A percentile compares a stretch with the other conserved stretches of the same genome.
These are phyloP conservation scores for Rosa hybrid DNA, from an alignment of 331 rosid species.

Conservation along the genomic window DNA sequence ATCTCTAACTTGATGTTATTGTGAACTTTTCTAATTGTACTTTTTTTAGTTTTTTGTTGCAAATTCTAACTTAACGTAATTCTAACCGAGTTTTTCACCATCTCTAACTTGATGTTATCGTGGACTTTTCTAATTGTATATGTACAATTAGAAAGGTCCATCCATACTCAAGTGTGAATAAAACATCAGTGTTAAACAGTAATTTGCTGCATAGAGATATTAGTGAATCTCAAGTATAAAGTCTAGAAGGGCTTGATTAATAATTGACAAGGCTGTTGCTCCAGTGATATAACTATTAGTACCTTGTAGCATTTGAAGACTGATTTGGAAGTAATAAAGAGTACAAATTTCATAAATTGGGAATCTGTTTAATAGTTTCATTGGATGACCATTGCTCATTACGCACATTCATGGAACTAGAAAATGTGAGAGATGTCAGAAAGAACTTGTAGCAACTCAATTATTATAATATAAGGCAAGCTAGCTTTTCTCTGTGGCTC, in stretches of 20 bases:
- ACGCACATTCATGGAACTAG: constrained; percentile 11
- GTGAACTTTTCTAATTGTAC: no score
- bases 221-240: background rate
- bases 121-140: no score
- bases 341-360: background rate
- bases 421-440: background rate
- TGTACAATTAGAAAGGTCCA: background rate
- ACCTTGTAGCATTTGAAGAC: background rate
- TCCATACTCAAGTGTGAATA: background rate
- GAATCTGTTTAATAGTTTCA: background rate
- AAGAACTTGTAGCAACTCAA: background rate
- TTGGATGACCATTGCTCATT: background rate
- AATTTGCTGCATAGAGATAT: background rate
- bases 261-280: background rate
- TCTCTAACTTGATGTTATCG: background rate
- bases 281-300: background rate
- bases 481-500: background rate
- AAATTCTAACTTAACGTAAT: background rate
- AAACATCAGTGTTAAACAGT: background rate
- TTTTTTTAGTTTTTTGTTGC: background rate
- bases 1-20: background rate
- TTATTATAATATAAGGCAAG: background rate
- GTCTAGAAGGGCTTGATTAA: background rate
- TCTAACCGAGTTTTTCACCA: background rate
- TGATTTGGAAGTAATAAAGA: background rate